Evolutionary conservation across 257 asterid genomes (phyloP), one percentile per base, ranked within the genome.

Genomic region (Nicotiana sylvestris): DNA sequence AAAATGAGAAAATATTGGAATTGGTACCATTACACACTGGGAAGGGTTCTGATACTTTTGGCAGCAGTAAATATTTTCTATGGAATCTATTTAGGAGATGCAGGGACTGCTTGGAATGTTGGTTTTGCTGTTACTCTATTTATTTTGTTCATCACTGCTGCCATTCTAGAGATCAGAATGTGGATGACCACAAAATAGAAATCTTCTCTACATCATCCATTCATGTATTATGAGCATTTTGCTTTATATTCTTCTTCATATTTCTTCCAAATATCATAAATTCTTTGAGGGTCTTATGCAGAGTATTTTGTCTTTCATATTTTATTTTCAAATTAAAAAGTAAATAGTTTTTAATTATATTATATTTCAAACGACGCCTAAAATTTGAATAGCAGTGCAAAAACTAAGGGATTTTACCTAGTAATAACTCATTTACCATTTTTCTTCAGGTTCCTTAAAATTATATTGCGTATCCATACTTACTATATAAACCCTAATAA

Each of bases 1-100:
- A 93, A 96, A 80, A 84, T 85, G 9, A 84, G 99, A 57, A 91
- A 90, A 37, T 94, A 93, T 21, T 96, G 99, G 99, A 96, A 93
- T 82, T 94, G 97, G 98, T 96, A 94, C 33, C 99, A 96, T 87
- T 78, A 62, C 12, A 85, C 82, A 0, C 86, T 90, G 51, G 99
- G 99, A 58, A 88, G 98, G 78, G 11, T 65, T 27, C 64, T 96
- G 55, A 86, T 96, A 79, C 12, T 96, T 13, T 80, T 93, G 81
- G 98, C 97, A 0, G 93, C 86, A 1, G 65, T 82, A 5, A 96
- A 96, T 81, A 91, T 96, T 78, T 96, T 94, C 81, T 93, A 93
- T 5, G 99, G 99, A 51, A 91, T 96, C 74, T 94, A 87, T 81
- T 86, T 96, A 33, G 92, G 87, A 4, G 62, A 81, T 3, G 96